phyloP scores from a whole-genome alignment of 192 early-diverging fungal genomes.

The Gamsiella multidivaricata region DNA sequence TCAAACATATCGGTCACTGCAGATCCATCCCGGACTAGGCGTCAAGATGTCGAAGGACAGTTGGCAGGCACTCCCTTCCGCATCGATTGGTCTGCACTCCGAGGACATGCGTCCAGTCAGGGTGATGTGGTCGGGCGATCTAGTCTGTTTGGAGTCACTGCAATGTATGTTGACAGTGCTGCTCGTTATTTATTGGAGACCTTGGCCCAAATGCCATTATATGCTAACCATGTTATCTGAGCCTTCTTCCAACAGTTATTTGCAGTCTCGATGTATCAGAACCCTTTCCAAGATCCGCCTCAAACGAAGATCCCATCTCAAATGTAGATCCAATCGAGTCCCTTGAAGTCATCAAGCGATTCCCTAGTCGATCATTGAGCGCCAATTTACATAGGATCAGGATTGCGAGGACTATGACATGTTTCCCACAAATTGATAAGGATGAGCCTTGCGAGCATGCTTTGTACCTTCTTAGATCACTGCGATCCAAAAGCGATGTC shows the following conservation, averaged over 20 bases:
- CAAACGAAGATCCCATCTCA: neutral
- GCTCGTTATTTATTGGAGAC: no score
- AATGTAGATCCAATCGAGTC: constrained; percentile 4
- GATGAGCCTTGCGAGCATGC: constrained; percentile 15
- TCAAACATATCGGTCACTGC: constrained; percentile 26
- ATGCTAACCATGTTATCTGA: neutral
- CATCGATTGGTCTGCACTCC: neutral
- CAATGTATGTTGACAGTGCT: constrained; percentile 19
- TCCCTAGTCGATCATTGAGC: constrained; percentile 5
- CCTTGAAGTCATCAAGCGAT: constrained; percentile 20
- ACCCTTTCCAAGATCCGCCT: neutral
- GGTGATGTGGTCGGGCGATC: constrained; percentile 25
- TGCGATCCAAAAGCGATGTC: constrained; percentile 13
- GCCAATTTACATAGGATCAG: constrained; percentile 11
- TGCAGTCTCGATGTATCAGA: constrained; percentile 16
- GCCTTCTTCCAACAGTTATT: constrained; percentile 3
- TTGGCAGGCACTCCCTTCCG: constrained; percentile 37
- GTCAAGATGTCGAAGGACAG: constrained; percentile 29
- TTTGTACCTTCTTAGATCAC: constrained; percentile 15
- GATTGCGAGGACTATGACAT: constrained; percentile 4
- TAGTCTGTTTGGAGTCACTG: neutral
- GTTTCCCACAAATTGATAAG: constrained; percentile 15
- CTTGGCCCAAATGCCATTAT: neutral
- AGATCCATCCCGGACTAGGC: constrained; percentile 43
- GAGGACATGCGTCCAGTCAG: constrained; percentile 1